phyloP scores from a whole-genome alignment of 495 filamentous ascomycete species.

The Extremus antarcticus region DNA sequence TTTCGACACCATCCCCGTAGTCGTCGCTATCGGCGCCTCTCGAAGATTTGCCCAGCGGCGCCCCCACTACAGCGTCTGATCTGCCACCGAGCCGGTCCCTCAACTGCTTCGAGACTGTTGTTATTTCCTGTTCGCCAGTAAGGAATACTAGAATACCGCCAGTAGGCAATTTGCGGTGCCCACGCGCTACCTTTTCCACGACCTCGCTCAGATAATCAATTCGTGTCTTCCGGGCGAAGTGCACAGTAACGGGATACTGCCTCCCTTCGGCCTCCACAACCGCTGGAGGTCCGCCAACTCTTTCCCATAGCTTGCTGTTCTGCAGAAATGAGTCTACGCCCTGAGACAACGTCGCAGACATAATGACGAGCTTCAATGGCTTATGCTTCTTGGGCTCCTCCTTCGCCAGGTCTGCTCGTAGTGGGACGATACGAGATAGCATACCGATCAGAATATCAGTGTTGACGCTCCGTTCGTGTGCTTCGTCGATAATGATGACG shows the following conservation, averaged over 20 bases:
- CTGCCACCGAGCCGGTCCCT: slow-evolving; percentile 20
- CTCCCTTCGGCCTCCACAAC: slow-evolving; percentile 87
- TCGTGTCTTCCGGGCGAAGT: slow-evolving; percentile 75
- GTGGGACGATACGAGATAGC: slow-evolving; percentile 80
- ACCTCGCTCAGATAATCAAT: slow-evolving; percentile 83
- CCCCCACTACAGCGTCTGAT: no score
- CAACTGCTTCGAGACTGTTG: slow-evolving; percentile 62
- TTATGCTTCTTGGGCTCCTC: slow-evolving; percentile 44
- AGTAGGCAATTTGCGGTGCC: slow-evolving; percentile 80
- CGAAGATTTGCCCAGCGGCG: no score
- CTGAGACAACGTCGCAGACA: slow-evolving; percentile 74
- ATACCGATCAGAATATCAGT: slow-evolving; percentile 96
- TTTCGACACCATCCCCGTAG: slow-evolving; percentile 26
- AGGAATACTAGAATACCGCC: slow-evolving; percentile 93
- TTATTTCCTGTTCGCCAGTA: slow-evolving; percentile 89
- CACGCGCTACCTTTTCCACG: slow-evolving; percentile 76
- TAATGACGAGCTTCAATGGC: slow-evolving; percentile 89
- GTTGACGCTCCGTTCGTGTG: slow-evolving; percentile 93
- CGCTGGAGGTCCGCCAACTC: slow-evolving; percentile 51
- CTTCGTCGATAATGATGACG: slow-evolving; percentile 89
- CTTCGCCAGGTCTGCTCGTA: slow-evolving; percentile 52
- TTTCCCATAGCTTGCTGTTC: slow-evolving; percentile 67
- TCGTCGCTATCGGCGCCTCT: slow-evolving; percentile 85
- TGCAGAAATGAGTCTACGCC: slow-evolving; percentile 81
- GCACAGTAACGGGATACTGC: slow-evolving; percentile 78